Percentiles rank a stretch among this genome's conserved stretches.
These are phyloP conservation scores for Hura crepitans DNA, from an alignment of 441 rosid species.

Conservation along the genomic window DNA sequence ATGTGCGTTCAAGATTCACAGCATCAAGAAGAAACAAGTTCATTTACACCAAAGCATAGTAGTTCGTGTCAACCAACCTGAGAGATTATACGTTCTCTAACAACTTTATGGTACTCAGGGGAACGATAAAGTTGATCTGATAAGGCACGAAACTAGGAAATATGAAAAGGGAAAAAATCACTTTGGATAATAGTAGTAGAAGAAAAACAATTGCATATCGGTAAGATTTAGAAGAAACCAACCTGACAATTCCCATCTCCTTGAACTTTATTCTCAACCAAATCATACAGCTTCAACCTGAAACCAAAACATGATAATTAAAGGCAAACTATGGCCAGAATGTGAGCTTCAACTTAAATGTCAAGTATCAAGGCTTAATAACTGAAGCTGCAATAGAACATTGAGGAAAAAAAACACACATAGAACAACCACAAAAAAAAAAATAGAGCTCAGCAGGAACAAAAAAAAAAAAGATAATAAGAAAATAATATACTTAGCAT, in stretches of 20 bases:
- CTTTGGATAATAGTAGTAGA: slow-evolving; percentile 10
- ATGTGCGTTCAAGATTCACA: slow-evolving; percentile 17
- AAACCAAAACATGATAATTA: slow-evolving; percentile 5
- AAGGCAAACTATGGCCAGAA: slow-evolving; percentile 7
- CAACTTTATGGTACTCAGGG: slow-evolving; percentile 64
- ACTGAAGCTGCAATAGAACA: not conserved
- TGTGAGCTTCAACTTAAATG: slow-evolving; percentile 1
- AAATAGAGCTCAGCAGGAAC: not conserved
- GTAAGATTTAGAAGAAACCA: slow-evolving; percentile 17
- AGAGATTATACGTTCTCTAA: slow-evolving; percentile 62
- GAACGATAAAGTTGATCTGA: slow-evolving; percentile 91
- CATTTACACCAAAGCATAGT: not conserved
- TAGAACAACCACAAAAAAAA: not conserved
- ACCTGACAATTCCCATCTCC: slow-evolving; percentile 99
- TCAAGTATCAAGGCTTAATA: not conserved
- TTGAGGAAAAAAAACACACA: not conserved
- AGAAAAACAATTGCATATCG: not conserved
- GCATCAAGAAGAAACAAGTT: not conserved
- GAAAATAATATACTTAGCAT: not conserved
- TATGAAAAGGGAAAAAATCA: slow-evolving; percentile 22
- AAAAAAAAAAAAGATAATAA: not conserved
- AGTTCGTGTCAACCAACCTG: slow-evolving; percentile 45
- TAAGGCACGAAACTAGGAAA: slow-evolving; percentile 75
- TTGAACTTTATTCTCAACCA: slow-evolving; percentile 73
- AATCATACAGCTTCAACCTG: slow-evolving; percentile 65